Evolutionary conservation across 495 filamentous ascomycete species (phyloP).

Genomic region (Cetradonia linearis): DNA sequence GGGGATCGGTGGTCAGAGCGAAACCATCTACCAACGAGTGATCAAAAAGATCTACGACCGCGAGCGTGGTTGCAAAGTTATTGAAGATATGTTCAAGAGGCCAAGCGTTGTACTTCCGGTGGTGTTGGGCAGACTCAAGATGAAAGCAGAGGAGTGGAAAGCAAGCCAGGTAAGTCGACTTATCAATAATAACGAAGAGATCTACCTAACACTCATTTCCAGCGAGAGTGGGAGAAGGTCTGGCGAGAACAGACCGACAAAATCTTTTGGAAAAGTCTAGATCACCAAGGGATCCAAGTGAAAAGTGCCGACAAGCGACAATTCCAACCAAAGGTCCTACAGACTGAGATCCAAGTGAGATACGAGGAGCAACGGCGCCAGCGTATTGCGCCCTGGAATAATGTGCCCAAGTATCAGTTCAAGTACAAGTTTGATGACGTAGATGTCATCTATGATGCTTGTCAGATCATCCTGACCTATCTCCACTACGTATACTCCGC

Average conservation of each 20-base stretch:
- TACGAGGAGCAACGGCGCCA: conserved; percentile 72
- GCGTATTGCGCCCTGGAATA: conserved; percentile 47
- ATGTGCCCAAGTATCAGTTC: conserved; percentile 59
- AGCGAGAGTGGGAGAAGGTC: conserved; percentile 97
- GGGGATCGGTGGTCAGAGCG: conserved; percentile 84
- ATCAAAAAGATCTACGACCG: conserved; percentile 97
- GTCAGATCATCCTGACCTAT: conserved; percentile 67
- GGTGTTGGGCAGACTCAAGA: conserved; percentile 75
- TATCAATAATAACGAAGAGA: background rate
- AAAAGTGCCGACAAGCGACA: conserved; percentile 80
- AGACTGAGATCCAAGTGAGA: conserved; percentile 74
- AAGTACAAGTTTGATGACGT: conserved; percentile 61
- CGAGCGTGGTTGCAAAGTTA: conserved; percentile 70
- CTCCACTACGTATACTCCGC: conserved; percentile 57
- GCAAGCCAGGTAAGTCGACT: conserved; percentile 53
- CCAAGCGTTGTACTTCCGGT: conserved; percentile 79
- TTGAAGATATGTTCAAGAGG: conserved; percentile 67
- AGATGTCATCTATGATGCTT: conserved; percentile 69
- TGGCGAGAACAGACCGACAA: conserved; percentile 90
- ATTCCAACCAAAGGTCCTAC: conserved; percentile 75
- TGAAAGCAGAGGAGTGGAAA: conserved; percentile 94
- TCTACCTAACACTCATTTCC: conserved; percentile 18
- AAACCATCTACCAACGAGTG: conserved; percentile 89
- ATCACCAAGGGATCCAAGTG: conserved; percentile 83
- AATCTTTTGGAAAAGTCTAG: conserved; percentile 89